Evolutionary conservation across 805 yeast genomes (phyloP).

Genomic region (Tetrapisispora fleetii): DNA sequence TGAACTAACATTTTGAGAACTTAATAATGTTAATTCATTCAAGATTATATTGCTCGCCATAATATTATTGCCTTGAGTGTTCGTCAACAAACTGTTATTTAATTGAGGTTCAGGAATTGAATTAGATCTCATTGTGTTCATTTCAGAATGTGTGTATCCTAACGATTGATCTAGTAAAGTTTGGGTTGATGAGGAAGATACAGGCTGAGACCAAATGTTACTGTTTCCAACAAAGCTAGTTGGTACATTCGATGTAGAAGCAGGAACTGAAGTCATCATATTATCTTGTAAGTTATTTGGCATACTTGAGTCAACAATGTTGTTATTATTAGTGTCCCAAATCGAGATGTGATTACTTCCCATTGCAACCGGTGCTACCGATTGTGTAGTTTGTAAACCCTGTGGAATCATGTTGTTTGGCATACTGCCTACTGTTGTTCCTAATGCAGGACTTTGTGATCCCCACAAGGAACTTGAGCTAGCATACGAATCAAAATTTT

Average conservation of each 20-base stretch:
- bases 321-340: conserved; percentile 14
- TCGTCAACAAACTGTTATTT: conserved; percentile 1
- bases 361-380: neutral
- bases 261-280: neutral
- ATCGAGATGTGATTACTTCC: conserved; percentile 16
- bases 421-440: conserved; percentile 1
- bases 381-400: neutral
- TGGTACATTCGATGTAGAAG: neutral
- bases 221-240: neutral
- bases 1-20: conserved; percentile 6
- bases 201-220: neutral
- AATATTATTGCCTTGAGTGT: neutral
- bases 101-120: conserved; percentile 9
- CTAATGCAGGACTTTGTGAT: conserved; percentile 1
- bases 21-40: neutral
- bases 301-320: neutral
- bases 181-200: neutral
- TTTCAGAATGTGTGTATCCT: conserved; percentile 1
- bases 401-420: neutral
- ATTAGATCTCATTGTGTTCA: neutral
- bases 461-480: conserved; percentile 13
- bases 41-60: neutral
- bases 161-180: neutral
- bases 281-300: neutral
- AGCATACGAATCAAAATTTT: conserved; percentile 3